These are phyloP conservation scores for Funneliformis caledonium DNA, from an alignment of 371 early-diverging fungal genomes.

Conservation along the genomic window DNA sequence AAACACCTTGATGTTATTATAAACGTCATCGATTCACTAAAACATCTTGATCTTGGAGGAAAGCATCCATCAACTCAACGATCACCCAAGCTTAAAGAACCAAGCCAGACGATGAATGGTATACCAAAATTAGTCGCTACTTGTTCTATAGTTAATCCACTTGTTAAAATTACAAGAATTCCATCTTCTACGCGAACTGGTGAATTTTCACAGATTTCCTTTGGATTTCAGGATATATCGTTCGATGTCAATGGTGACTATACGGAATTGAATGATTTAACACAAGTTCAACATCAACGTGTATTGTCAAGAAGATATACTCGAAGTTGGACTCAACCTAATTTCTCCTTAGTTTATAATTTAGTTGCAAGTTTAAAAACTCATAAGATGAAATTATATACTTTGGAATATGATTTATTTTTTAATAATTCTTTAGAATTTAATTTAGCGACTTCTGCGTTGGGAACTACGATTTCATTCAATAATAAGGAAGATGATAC, in stretches of 20 bases:
- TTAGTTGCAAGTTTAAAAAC: constrained; percentile 30
- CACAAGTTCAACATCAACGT: constrained; percentile 4
- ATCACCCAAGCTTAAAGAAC: neutral
- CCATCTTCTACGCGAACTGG: neutral
- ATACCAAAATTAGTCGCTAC: constrained; percentile 20
- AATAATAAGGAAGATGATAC: neutral
- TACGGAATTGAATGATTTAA: constrained; percentile 27
- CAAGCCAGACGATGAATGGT: neutral
- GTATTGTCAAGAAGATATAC: constrained; percentile 26
- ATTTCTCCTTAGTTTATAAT: constrained; percentile 38
- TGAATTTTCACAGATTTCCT: constrained; percentile 12
- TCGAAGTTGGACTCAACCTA: constrained; percentile 25
- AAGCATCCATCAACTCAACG: neutral
- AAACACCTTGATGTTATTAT: constrained; percentile 3
- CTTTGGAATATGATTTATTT: constrained; percentile 19
- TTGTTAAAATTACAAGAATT: constrained; percentile 19
- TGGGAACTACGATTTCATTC: neutral
- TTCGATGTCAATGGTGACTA: constrained; percentile 35
- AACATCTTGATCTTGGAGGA: neutral
- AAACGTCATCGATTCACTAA: constrained; percentile 1
- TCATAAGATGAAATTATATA: constrained; percentile 20
- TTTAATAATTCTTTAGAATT: constrained; percentile 28
- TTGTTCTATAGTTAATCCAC: neutral
- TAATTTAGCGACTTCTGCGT: neutral
- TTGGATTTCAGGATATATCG: constrained; percentile 35